Percentiles rank a stretch among this genome's conserved stretches.
Evolutionary conservation across 768 basidiomycete genomes (phyloP).

Genomic region (Kwoniella shandongensis): DNA sequence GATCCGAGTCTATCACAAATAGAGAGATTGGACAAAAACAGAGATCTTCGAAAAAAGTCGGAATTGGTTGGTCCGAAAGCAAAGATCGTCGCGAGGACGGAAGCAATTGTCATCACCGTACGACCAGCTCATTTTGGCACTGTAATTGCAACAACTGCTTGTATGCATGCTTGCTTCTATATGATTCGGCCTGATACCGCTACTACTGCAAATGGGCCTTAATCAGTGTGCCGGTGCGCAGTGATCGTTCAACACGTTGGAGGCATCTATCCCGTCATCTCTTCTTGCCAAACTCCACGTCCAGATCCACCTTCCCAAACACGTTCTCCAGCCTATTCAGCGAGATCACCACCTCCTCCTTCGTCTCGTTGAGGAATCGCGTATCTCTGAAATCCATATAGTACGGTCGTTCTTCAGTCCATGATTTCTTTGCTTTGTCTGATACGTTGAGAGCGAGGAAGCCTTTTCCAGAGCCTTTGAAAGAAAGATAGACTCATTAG

Average conservation of each 20-base stretch:
- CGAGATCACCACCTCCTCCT: conserved; percentile 26
- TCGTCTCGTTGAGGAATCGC: conserved; percentile 12
- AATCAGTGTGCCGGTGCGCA: too few relatives aligned
- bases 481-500: neutral
- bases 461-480: neutral
- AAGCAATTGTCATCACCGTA: too few relatives aligned
- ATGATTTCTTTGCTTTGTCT: neutral
- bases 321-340: conserved; percentile 28
- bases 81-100: neutral
- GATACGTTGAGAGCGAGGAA: neutral
- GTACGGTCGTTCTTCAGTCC: conserved; percentile 15
- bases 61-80: too few relatives aligned
- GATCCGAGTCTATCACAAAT: too few relatives aligned
- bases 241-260: too few relatives aligned
- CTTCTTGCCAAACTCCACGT: too few relatives aligned
- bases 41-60: too few relatives aligned
- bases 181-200: neutral
- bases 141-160: too few relatives aligned
- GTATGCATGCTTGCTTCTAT: too few relatives aligned
- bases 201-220: neutral
- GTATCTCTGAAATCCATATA: conserved; percentile 25
- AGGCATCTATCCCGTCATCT: too few relatives aligned
- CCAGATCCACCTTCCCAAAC: conserved; percentile 19
- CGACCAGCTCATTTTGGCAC: too few relatives aligned
- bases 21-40: too few relatives aligned